Percentiles rank a stretch among this genome's conserved stretches.
Evolutionary conservation across 2,329 filamentous ascomycete species (phyloP).

Genomic region (Nothomitra cinnamomea): DNA sequence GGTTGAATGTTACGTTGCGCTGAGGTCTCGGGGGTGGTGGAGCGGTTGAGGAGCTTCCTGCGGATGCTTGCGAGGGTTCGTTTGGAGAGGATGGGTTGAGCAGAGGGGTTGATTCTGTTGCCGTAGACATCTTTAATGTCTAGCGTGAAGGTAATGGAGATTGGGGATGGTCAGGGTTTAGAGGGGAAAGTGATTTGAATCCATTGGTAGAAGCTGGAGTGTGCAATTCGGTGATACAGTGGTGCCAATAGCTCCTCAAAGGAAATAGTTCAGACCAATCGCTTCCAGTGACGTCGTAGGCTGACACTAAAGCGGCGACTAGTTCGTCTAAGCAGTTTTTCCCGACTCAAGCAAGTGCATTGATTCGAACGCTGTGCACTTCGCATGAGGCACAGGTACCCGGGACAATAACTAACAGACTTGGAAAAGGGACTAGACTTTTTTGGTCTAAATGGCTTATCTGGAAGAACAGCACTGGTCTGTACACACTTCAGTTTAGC

Average conservation of each 20-base stretch:
- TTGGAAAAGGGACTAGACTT: too few relatives aligned
- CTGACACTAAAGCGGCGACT: background rate
- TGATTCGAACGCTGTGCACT: too few relatives aligned
- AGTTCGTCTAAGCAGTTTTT: too few relatives aligned
- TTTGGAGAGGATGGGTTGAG: background rate
- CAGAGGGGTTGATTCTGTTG: slow-evolving; percentile 7
- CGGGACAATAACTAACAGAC: too few relatives aligned
- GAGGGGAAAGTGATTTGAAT: background rate
- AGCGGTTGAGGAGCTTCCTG: background rate
- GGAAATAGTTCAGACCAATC: background rate
- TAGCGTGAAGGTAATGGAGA: background rate
- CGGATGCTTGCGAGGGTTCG: background rate
- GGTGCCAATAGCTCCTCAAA: background rate
- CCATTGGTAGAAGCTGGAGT: background rate
- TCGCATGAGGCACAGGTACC: too few relatives aligned
- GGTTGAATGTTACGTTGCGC: slow-evolving; percentile 63
- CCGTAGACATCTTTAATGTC: background rate
- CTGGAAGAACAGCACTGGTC: too few relatives aligned
- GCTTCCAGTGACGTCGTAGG: background rate
- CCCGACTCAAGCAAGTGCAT: too few relatives aligned
- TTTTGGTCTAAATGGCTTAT: too few relatives aligned
- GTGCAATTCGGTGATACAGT: background rate
- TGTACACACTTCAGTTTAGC: too few relatives aligned
- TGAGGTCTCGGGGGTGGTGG: slow-evolving; percentile 21
- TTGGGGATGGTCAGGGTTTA: background rate